Conservation (phyloP, 1,284 basidiomycete species). For the Irpex sp. region DNA sequence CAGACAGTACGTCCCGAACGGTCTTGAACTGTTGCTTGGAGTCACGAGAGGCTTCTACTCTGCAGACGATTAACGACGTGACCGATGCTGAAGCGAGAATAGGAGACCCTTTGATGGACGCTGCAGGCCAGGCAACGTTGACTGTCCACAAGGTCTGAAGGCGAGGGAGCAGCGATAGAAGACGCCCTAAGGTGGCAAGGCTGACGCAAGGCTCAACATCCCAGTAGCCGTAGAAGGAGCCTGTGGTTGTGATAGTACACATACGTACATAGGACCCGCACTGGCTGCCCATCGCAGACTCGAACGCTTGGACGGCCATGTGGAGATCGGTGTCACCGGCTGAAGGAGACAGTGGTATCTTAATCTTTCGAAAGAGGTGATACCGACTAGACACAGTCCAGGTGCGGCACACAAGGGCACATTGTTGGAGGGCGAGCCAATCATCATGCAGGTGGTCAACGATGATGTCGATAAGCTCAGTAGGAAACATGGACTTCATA, state of each 20-base stretch:
- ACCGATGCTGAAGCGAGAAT: neutral
- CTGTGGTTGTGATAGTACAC: neutral
- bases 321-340: neutral
- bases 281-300: neutral
- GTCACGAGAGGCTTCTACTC: neutral
- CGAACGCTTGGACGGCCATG: neutral
- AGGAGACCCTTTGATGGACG: neutral
- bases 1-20: neutral
- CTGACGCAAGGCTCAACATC: neutral
- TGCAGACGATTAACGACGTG: neutral
- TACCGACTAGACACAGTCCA: constrained; percentile 7
- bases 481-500: neutral
- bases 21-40: neutral
- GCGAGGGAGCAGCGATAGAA: neutral
- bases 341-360: neutral
- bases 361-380: constrained; percentile 4
- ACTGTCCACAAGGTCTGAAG: neutral
- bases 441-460: constrained; percentile 12
- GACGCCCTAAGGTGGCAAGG: neutral
- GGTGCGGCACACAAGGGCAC: constrained; percentile 9
- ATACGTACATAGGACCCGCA: neutral
- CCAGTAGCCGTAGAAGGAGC: neutral
- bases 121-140: neutral
- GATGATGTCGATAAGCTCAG: constrained; percentile 10
- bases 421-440: neutral